phyloP scores from a whole-genome alignment of 2,329 filamentous ascomycete species.

The Botryotinia narcissicola region DNA sequence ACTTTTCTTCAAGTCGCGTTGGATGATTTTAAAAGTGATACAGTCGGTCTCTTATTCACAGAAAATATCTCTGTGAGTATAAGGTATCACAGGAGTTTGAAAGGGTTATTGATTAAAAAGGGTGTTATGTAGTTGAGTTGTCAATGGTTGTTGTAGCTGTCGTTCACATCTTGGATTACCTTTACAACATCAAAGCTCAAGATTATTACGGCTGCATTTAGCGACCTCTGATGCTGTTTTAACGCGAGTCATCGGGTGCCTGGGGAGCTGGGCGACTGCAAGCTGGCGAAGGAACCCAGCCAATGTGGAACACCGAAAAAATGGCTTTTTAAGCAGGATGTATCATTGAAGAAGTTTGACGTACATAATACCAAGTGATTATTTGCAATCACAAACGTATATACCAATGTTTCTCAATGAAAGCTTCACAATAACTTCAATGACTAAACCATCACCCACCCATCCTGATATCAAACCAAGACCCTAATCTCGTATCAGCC shows the following conservation, averaged over 20 bases:
- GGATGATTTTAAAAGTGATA: background rate
- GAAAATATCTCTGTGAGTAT: background rate
- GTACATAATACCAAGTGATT: background rate
- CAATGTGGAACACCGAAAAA: slow-evolving; percentile 1
- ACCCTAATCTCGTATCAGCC: background rate
- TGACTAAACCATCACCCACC: background rate
- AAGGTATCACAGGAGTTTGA: background rate
- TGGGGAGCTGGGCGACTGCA: slow-evolving; percentile 16
- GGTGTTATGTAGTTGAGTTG: slow-evolving; percentile 11
- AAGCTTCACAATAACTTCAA: too few relatives aligned
- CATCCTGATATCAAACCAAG: background rate
- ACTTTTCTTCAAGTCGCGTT: slow-evolving; percentile 10
- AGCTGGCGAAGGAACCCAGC: background rate
- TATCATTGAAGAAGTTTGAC: background rate
- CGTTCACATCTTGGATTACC: slow-evolving; percentile 16
- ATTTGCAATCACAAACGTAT: background rate
- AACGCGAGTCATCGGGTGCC: slow-evolving; percentile 22
- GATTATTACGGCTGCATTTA: slow-evolving; percentile 15
- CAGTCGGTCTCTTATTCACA: background rate
- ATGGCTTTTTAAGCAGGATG: background rate
- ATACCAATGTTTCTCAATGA: background rate
- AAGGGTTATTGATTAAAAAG: slow-evolving; percentile 9
- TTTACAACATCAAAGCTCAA: slow-evolving; percentile 20
- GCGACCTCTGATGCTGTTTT: slow-evolving; percentile 1
- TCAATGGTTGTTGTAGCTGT: slow-evolving; percentile 17